These are phyloP conservation scores for Fusarium nurragi DNA, from an alignment of 2,329 filamentous ascomycete genomes.

Conservation along the genomic window DNA sequence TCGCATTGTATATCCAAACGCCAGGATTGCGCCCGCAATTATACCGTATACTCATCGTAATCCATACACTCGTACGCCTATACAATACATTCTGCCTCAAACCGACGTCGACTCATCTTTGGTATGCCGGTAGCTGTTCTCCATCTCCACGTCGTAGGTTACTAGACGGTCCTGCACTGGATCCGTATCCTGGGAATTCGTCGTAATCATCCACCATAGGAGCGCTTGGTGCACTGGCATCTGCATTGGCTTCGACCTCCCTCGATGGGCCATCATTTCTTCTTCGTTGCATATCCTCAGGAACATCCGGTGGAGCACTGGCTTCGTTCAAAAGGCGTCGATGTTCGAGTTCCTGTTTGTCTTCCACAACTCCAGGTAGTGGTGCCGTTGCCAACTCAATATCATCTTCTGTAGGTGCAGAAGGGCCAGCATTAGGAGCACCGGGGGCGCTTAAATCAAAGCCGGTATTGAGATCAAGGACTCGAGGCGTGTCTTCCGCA, in stretches of 20 bases:
- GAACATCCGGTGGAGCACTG: constrained; percentile 69
- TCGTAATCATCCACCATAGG: constrained; percentile 67
- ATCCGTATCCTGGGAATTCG: constrained; percentile 53
- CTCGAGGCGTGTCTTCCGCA: constrained; percentile 52
- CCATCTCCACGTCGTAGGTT: constrained; percentile 24
- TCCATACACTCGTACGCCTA: constrained; percentile 18
- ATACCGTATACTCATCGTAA: constrained; percentile 20
- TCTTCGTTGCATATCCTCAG: constrained; percentile 59
- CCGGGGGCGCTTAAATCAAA: constrained; percentile 20
- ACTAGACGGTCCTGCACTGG: constrained; percentile 40
- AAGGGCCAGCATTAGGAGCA: constrained; percentile 45
- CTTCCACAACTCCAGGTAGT: constrained; percentile 61
- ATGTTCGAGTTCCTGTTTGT: constrained; percentile 82
- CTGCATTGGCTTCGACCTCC: constrained; percentile 40
- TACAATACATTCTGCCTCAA: constrained; percentile 13
- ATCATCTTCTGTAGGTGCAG: constrained; percentile 59
- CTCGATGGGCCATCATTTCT: constrained; percentile 45
- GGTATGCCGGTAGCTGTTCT: constrained; percentile 54
- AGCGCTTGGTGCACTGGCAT: constrained; percentile 69
- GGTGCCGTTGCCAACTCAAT: constrained; percentile 46
- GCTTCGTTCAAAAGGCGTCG: constrained; percentile 70
- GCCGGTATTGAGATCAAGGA: constrained; percentile 17
- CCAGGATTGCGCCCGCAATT: constrained; percentile 20
- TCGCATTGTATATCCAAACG: constrained; percentile 30
- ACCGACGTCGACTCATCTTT: constrained; percentile 45